Evolutionary conservation across 2,329 filamentous ascomycete species (phyloP).

Genomic region (Phialophora chinensis): DNA sequence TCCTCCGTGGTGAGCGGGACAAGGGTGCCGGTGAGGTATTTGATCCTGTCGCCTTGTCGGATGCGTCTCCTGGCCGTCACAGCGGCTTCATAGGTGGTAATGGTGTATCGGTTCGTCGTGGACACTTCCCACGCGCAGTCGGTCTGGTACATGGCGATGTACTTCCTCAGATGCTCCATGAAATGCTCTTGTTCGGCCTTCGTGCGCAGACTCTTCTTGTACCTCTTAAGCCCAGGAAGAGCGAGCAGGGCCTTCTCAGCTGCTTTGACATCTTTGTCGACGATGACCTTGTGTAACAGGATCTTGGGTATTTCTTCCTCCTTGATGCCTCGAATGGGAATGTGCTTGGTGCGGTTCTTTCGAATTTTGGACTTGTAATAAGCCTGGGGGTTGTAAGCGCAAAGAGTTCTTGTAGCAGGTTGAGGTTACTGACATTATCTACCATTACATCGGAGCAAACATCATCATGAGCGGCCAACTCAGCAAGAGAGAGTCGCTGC

Average conservation of each 20-base stretch:
- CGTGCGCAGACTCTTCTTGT: conserved; percentile 69
- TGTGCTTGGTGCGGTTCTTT: conserved; percentile 89
- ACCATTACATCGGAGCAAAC: conserved; percentile 93
- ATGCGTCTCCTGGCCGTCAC: conserved; percentile 82
- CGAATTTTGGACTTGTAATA: conserved; percentile 97
- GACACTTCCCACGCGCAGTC: conserved; percentile 96
- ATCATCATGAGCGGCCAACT: conserved; percentile 93
- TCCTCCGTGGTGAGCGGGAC: conserved; percentile 92
- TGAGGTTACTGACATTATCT: conserved; percentile 75
- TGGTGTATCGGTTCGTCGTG: conserved; percentile 92
- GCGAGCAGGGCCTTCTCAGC: conserved; percentile 76
- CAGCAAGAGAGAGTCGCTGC: conserved; percentile 80
- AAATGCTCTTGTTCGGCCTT: conserved; percentile 87
- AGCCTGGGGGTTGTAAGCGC: conserved; percentile 61
- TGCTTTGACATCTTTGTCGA: conserved; percentile 71
- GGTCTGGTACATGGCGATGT: conserved; percentile 88
- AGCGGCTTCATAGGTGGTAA: conserved; percentile 85
- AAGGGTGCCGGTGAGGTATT: conserved; percentile 88
- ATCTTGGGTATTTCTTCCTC: conserved; percentile 67
- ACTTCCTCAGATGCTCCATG: conserved; percentile 81
- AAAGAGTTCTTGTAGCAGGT: conserved; percentile 22
- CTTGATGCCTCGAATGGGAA: conserved; percentile 78
- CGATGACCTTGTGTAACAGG: conserved; percentile 69
- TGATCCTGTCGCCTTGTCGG: conserved; percentile 81
- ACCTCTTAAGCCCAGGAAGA: conserved; percentile 75